These are phyloP conservation scores for Xerocomellus chrysenteron DNA, from an alignment of 768 basidiomycete genomes.

Conservation along the genomic window DNA sequence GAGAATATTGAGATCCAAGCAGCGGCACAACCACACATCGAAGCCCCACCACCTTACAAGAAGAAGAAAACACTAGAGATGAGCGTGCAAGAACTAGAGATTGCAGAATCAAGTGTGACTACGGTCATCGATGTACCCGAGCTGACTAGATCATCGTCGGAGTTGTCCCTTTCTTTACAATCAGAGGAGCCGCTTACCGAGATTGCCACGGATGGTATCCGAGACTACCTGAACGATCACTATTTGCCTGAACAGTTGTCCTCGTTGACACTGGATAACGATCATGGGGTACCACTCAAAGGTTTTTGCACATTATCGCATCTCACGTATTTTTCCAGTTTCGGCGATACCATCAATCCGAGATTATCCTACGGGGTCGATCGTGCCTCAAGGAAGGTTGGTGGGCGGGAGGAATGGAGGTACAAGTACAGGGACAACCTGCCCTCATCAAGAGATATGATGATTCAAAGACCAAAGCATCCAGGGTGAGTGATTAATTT, in stretches of 20 bases:
- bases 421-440: constrained; percentile 39
- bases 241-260: constrained; percentile 23
- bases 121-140: constrained; percentile 2
- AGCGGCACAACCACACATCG: not conserved
- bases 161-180: not conserved
- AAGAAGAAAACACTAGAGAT: not conserved
- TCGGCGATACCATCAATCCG: constrained; percentile 49
- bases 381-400: constrained; percentile 43
- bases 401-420: constrained; percentile 47
- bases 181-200: constrained; percentile 17
- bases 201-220: constrained; percentile 17
- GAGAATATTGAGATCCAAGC: not conserved
- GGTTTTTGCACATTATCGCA: not conserved
- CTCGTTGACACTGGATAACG: constrained; percentile 21
- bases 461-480: constrained; percentile 31
- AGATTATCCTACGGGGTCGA: constrained; percentile 39
- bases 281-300: constrained; percentile 34
- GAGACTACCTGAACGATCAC: constrained; percentile 18
- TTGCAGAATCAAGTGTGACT: not conserved
- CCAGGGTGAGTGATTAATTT: constrained; percentile 27
- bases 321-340: constrained; percentile 36
- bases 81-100: not conserved
- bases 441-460: constrained; percentile 48
- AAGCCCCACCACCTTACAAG: constrained; percentile 23
- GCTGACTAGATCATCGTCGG: not conserved